Evolutionary conservation across 805 yeast species (phyloP).

Genomic region (Saccharomycopsis microspora): DNA sequence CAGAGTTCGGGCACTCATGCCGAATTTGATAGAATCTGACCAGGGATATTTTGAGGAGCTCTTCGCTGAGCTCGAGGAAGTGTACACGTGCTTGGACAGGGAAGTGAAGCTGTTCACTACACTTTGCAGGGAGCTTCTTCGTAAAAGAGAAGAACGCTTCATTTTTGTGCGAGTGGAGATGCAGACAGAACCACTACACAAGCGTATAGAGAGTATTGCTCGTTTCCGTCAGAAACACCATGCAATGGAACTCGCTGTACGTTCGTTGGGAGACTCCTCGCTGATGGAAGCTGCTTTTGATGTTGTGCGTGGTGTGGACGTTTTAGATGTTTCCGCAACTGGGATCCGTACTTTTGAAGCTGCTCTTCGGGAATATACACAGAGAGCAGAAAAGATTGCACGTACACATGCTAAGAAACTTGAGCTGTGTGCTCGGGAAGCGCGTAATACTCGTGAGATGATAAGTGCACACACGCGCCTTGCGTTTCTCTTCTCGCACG

Average conservation of each 20-base stretch:
- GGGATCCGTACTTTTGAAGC: conserved; percentile 30
- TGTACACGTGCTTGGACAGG: conserved; percentile 45
- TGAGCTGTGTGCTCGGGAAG: conserved; percentile 26
- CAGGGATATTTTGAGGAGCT: conserved; percentile 28
- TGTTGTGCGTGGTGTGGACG: conserved; percentile 26
- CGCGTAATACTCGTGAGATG: conserved; percentile 36
- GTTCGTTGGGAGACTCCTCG: conserved; percentile 15
- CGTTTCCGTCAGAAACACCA: conserved; percentile 44
- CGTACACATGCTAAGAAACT: conserved; percentile 30
- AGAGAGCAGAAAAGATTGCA: conserved; percentile 35
- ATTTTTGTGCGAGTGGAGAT: conserved; percentile 51
- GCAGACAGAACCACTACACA: conserved; percentile 28
- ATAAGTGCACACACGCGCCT: conserved; percentile 39
- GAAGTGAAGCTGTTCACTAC: conserved; percentile 52
- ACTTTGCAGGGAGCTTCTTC: conserved; percentile 59
- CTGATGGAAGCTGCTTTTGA: conserved; percentile 33
- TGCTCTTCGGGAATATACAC: conserved; percentile 31
- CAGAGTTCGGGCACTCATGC: conserved; percentile 28
- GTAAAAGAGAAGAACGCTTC: conserved; percentile 65
- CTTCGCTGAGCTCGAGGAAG: conserved; percentile 22
- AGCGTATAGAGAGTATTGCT: conserved; percentile 31
- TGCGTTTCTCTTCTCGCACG: conserved; percentile 37
- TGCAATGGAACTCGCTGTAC: conserved; percentile 30
- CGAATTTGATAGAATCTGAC: conserved; percentile 33
- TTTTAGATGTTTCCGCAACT: conserved; percentile 27